These are phyloP conservation scores for Myxozyma monticola DNA, from an alignment of 805 yeast genomes.

Conservation along the genomic window DNA sequence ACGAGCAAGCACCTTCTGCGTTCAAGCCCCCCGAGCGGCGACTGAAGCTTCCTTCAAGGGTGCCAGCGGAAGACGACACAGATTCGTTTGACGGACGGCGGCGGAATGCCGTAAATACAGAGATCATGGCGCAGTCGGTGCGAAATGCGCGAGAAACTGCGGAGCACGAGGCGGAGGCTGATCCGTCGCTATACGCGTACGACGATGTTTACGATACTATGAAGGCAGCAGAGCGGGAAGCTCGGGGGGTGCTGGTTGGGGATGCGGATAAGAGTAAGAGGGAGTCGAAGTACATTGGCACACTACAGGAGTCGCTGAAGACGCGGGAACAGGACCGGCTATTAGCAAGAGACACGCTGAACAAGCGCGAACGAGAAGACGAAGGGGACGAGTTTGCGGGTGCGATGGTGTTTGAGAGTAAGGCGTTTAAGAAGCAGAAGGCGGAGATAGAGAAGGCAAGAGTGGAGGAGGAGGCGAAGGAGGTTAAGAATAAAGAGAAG, in stretches of 20 bases:
- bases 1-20: no score
- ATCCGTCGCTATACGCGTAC: slow-evolving; percentile 41
- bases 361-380: slow-evolving; percentile 42
- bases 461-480: slow-evolving; percentile 28
- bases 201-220: slow-evolving; percentile 52
- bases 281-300: slow-evolving; percentile 43
- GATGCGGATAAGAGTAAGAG: slow-evolving; percentile 14
- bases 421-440: slow-evolving; percentile 47
- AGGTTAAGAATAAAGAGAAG: slow-evolving; percentile 6
- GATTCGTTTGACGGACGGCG: no score
- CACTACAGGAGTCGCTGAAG: slow-evolving; percentile 47
- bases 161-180: slow-evolving; percentile 3
- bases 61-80: no score
- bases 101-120: slow-evolving; percentile 14
- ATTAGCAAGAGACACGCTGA: slow-evolving; percentile 43
- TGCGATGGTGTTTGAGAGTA: slow-evolving; percentile 51
- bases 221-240: slow-evolving; percentile 35
- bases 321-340: slow-evolving; percentile 49
- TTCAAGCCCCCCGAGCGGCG: no score
- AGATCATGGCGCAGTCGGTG: slow-evolving; percentile 14
- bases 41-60: no score
- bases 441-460: slow-evolving; percentile 35
- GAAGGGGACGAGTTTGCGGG: slow-evolving; percentile 45
- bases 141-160: slow-evolving; percentile 11
- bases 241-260: slow-evolving; percentile 5